Base-by-base conservation (phyloP, 1,284 basidiomycete species). In the Trametes sp. region DNA sequence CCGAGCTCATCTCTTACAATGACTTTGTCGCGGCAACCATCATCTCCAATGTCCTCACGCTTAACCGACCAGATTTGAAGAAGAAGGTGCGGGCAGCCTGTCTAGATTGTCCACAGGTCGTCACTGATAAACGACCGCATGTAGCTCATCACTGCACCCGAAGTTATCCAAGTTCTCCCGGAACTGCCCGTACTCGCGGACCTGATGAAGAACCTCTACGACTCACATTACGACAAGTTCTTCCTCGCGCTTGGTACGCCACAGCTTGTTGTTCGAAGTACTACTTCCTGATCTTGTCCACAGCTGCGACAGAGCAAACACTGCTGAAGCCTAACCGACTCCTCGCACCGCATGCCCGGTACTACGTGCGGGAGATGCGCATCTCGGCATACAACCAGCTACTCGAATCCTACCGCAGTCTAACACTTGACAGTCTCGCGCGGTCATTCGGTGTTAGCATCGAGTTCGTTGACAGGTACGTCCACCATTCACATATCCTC, bases 311-410 rank as follows among this genome's bases (percentile, higher is more conserved):
- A 50, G 96, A 98, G 77, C 90, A 96, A 79, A 86, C 86, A 0
- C 88, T 94, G 74, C 88, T 98, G 62, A 80, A 96, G 23, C 91
- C 95, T 11, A 97, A 94, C 19, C 91, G 94, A 28, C 80, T 96
- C 49, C 86, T 98, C 48, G 85, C 90, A 7, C 92, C 92, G 0
- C 98, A 99, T 74, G 87, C 95, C 1, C 87, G 94, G 4, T 98
- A 84, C 82, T 98, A 98, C 76, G 87, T 97, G 23, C 90, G 96
- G 54, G 98, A 98, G 77, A 96, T 98, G 93, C 90, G 97, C 46
- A 96, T 99, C 72, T 89, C 95, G 49, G 96, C 96, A 2, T 99
- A 98, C 79, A 82, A 86, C 36, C 97, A 98, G 75, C 83, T 98
- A 2, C 82, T 99, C 19, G 96, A 98, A 76, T 92, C 88, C 19